A percentile compares a stretch with the other conserved stretches of the same genome.
Conservation (phyloP, 2,329 filamentous ascomycete genomes). For the Tolypocladium inflatum region DNA sequence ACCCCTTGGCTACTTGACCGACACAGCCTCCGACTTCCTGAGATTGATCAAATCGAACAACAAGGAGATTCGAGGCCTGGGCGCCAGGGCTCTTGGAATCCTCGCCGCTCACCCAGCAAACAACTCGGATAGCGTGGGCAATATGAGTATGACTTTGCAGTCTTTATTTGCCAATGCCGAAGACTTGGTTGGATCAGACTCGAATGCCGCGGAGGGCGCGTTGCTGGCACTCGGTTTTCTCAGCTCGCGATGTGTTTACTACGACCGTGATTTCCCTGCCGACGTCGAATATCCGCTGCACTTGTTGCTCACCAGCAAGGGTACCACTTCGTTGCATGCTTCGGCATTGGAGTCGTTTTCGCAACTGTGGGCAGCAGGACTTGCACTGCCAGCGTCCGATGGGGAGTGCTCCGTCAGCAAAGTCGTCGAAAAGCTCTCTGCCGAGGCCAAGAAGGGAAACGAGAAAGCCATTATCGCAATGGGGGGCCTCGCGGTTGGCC, state of each 20-base stretch:
- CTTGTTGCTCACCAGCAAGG: slow-evolving; percentile 20
- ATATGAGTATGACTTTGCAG: slow-evolving; percentile 21
- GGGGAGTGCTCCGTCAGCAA: slow-evolving; percentile 23
- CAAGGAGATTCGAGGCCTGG: slow-evolving; percentile 53
- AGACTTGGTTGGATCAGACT: slow-evolving; percentile 29
- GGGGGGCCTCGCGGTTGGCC: slow-evolving; percentile 63
- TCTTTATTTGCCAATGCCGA: slow-evolving; percentile 34
- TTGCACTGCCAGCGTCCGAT: slow-evolving; percentile 23
- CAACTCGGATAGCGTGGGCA: slow-evolving; percentile 18
- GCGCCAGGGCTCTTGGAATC: slow-evolving; percentile 66
- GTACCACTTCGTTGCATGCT: slow-evolving; percentile 28
- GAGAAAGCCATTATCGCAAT: slow-evolving; percentile 75
- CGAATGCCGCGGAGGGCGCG: slow-evolving; percentile 37
- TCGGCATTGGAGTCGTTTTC: slow-evolving; percentile 33
- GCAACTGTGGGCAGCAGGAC: slow-evolving; percentile 36
- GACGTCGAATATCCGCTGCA: slow-evolving; percentile 18
- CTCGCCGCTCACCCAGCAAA: slow-evolving; percentile 56
- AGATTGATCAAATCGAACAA: slow-evolving; percentile 62
- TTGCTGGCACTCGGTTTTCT: slow-evolving; percentile 35
- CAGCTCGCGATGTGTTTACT: slow-evolving; percentile 34
- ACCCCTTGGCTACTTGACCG: slow-evolving; percentile 38
- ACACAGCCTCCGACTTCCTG: slow-evolving; percentile 42
- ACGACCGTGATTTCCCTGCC: slow-evolving; percentile 21
- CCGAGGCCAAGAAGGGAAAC: slow-evolving; percentile 67
- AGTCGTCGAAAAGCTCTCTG: slow-evolving; percentile 53